These are phyloP conservation scores for Claviceps lovelessii DNA, from an alignment of 2,329 filamentous ascomycete species.

Conservation along the genomic window DNA sequence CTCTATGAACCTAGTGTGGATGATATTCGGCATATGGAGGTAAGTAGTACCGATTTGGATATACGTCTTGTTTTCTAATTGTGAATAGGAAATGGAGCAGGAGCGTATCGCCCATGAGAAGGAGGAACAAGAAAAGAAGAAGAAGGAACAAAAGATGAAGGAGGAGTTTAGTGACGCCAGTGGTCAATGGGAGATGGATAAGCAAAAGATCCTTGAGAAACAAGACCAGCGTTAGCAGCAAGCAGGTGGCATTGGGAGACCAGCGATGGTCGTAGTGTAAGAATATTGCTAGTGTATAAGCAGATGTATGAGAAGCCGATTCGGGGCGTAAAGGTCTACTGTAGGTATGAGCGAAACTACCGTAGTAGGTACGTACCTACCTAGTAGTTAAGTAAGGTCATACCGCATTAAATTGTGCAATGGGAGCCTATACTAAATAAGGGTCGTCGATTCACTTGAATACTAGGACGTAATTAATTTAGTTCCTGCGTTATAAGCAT, in stretches of 20 bases:
- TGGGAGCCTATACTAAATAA: too few species aligned
- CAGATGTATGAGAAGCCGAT: too few species aligned
- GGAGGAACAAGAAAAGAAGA: constrained; percentile 53
- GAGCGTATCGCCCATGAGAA: constrained; percentile 68
- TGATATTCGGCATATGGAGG: constrained; percentile 92
- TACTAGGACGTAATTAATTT: too few species aligned
- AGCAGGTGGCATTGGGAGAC: not conserved
- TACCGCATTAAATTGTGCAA: too few species aligned
- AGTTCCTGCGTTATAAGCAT: too few species aligned
- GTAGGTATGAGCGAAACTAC: too few species aligned
- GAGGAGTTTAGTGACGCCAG: constrained; percentile 64
- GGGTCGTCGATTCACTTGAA: too few species aligned
- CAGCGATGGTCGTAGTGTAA: not conserved
- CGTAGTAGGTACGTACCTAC: too few species aligned
- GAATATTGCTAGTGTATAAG: too few species aligned
- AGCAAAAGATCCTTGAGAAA: constrained; percentile 55
- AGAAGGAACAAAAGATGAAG: constrained; percentile 58
- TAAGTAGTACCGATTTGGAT: constrained; percentile 18
- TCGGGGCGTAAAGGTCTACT: too few species aligned
- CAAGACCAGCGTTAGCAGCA: constrained; percentile 1
- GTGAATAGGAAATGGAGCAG: constrained; percentile 72
- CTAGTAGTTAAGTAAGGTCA: too few species aligned
- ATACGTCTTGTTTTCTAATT: not conserved
- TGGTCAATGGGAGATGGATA: constrained; percentile 81
- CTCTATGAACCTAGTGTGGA: constrained; percentile 98